A percentile compares a stretch with the other conserved stretches of the same genome.
Conservation (phyloP, 148 eudicot species). For the Selenicereus undatus region DNA sequence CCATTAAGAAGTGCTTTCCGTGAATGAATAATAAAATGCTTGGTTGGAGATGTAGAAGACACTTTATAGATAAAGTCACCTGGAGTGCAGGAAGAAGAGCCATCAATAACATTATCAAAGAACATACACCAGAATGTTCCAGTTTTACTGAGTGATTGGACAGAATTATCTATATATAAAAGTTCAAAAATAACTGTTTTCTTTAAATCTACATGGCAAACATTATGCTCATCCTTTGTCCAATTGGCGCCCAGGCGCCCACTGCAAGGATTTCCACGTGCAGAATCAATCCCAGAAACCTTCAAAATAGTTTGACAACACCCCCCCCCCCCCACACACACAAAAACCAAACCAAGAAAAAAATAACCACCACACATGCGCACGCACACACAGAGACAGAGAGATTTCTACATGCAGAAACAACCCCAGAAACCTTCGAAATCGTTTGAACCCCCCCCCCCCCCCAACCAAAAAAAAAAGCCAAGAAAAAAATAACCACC, state of each 20-base stretch:
- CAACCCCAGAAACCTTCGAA: too few species aligned
- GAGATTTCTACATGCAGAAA: too few species aligned
- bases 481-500: too few species aligned
- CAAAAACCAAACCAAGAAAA: too few species aligned
- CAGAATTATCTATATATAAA: neutral
- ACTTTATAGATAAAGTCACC: constrained; percentile 96
- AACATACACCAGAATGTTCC: neutral
- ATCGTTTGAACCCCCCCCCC: too few species aligned
- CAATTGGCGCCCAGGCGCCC: too few species aligned
- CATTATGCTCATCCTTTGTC: too few species aligned
- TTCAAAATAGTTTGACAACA: too few species aligned
- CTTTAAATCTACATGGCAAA: neutral
- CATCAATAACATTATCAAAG: neutral
- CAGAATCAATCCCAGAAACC: neutral
- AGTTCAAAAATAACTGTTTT: neutral
- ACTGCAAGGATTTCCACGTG: too few species aligned
- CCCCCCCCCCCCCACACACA: neutral
- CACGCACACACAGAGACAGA: too few species aligned
- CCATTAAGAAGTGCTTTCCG: constrained; percentile 97
- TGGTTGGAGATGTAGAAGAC: constrained; percentile 92
- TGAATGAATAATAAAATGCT: constrained; percentile 91
- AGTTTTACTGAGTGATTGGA: neutral
- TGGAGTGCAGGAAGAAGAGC: constrained; percentile 30
- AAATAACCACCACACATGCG: too few species aligned
- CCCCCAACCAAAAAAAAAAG: too few species aligned